A percentile compares a stretch with the other conserved stretches of the same genome.
Evolutionary conservation across 1,284 basidiomycete species (phyloP).

Genomic region (Moniliophthora roreri): DNA sequence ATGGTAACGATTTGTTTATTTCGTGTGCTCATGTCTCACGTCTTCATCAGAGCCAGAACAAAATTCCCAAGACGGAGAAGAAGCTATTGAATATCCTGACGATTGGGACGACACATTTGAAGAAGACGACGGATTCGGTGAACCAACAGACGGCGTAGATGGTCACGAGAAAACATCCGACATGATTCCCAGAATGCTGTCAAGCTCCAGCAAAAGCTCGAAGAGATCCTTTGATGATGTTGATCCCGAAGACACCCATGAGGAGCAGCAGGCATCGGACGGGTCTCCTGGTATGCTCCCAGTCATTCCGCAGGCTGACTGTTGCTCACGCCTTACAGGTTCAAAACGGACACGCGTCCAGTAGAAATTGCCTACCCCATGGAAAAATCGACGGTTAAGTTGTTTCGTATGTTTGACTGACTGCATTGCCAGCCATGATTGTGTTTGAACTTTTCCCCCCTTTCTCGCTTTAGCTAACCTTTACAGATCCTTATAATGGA

Average conservation of each 20-base stretch:
- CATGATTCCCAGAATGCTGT: slow-evolving; percentile 42
- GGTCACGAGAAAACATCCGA: slow-evolving; percentile 33
- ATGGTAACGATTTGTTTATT: too few species aligned
- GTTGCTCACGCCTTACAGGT: slow-evolving; percentile 1
- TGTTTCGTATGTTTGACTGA: slow-evolving; percentile 4
- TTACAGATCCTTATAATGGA: slow-evolving; percentile 4
- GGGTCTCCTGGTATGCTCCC: slow-evolving; percentile 45
- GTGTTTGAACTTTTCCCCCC: slow-evolving; percentile 1
- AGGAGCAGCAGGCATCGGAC: slow-evolving; percentile 26
- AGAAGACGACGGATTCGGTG: slow-evolving; percentile 36
- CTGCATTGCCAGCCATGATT: background rate
- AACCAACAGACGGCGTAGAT: slow-evolving; percentile 24
- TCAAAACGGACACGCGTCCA: slow-evolving; percentile 14
- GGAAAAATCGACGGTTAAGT: slow-evolving; percentile 11
- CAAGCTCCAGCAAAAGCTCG: slow-evolving; percentile 37
- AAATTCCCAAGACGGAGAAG: background rate
- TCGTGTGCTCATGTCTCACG: background rate
- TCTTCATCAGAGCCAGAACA: background rate
- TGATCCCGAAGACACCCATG: slow-evolving; percentile 37
- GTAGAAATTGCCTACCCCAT: slow-evolving; percentile 5
- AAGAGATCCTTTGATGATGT: slow-evolving; percentile 52
- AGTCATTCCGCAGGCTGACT: background rate
- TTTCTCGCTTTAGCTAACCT: slow-evolving; percentile 9
- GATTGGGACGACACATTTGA: slow-evolving; percentile 28
- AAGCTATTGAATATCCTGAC: slow-evolving; percentile 3